Evolutionary conservation across 495 filamentous ascomycete species (phyloP), one percentile per base, ranked within the genome.

Genomic region (Glutinoglossum americanum): DNA sequence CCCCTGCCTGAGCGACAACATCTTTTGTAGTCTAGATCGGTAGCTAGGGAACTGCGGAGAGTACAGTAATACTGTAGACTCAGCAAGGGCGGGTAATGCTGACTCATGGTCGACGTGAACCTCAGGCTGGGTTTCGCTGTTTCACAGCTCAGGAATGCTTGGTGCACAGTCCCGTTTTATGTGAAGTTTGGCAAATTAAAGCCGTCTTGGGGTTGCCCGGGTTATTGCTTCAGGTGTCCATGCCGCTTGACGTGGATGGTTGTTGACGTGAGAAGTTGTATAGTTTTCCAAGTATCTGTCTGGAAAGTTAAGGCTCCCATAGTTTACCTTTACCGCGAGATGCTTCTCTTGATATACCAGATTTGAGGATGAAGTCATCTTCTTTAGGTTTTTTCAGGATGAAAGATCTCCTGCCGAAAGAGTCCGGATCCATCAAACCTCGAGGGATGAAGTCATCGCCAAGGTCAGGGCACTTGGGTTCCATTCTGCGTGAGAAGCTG

Each of bases 341-440:
- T 25, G 60, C 57, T 41, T 62, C 64, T 27, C 64, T 58, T 6
- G 64, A 61, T 1, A 59, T 56, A 19, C 64, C 64, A 1, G 64
- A 65, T 44, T 61, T 62, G 21, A 66, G 54, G 9, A 66, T 58
- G 41, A 60, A 66, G 11, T 63, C 57, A 65, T 61, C 6, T 65
- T 63, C 13, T 27, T 28, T 9, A 59, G 58, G 26, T 56, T 60
- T 3, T 57, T 59, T 41, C 54, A 60, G 19, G 49, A 58, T 49
- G 39, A 30, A 59, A 4, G 45, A 19, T 10, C 17, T 33, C 2
- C 76, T 73, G 56, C 70, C 74, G 62, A 76, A 79, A 2, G 76
- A 77, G 62, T 79, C 68, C 0, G 76, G 76, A 56, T 79, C 76
- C 56, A 79, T 77, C 3, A 74, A 74, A 58, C 69, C 23, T 60